phyloP scores from a whole-genome alignment of 169 alveolate genomes.

The Plasmodium gaboni region DNA sequence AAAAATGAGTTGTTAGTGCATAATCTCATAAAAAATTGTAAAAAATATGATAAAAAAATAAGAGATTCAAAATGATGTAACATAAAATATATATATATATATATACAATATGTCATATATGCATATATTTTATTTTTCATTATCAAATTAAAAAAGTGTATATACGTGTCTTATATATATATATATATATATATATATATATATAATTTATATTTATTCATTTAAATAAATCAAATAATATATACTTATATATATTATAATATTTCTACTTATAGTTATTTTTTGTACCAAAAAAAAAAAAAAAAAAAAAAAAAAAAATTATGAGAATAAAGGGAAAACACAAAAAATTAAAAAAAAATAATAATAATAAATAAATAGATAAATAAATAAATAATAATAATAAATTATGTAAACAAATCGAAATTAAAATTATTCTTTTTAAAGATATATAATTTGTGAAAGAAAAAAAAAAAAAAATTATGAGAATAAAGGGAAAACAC shows the following conservation, averaged over 20 bases:
- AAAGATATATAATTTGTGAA: not conserved
- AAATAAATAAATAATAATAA: not conserved
- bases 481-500: not conserved
- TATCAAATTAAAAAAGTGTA: too few species aligned
- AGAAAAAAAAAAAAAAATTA: not conserved
- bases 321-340: not conserved
- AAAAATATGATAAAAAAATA: slow-evolving; percentile 26
- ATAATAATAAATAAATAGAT: not conserved
- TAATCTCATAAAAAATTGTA: slow-evolving; percentile 47
- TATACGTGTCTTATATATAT: too few species aligned
- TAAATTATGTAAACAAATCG: not conserved
- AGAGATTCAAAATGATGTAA: not conserved
- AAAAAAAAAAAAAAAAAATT: slow-evolving; percentile 28
- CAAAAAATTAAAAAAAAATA: not conserved
- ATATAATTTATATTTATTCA: too few species aligned
- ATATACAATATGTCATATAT: too few species aligned
- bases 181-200: too few species aligned
- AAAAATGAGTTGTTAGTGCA: slow-evolving; percentile 62
- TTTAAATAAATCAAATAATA: too few species aligned
- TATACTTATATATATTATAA: too few species aligned
- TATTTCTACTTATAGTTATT: too few species aligned
- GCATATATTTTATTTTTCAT: too few species aligned
- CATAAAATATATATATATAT: not conserved
- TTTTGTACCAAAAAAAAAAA: slow-evolving; percentile 22
- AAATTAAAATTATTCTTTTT: not conserved